Evolutionary conservation across 345 rosid genomes (phyloP).

Genomic region (Gossypium mustelinum): DNA sequence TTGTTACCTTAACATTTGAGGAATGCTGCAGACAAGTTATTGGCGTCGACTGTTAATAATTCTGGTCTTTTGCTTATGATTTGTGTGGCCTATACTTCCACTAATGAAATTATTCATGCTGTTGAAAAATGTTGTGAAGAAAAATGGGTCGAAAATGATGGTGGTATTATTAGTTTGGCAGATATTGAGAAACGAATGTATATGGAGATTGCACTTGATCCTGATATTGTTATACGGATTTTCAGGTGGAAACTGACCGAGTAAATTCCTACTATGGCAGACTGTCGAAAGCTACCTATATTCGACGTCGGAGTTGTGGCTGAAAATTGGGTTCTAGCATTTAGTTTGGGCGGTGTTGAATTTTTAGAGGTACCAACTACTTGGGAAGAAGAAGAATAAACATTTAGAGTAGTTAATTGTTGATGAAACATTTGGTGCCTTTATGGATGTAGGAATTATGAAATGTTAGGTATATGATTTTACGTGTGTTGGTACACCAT

Average conservation of each 20-base stretch:
- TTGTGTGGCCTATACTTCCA: neutral
- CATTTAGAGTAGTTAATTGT: neutral
- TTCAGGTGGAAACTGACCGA: constrained; percentile 47
- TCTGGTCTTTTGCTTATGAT: neutral
- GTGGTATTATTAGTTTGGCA: constrained; percentile 12
- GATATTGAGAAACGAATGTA: constrained; percentile 46
- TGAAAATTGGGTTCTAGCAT: constrained; percentile 40
- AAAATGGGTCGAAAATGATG: constrained; percentile 10
- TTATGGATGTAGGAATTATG: too few species aligned
- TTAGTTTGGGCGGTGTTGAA: constrained; percentile 40
- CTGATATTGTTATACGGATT: constrained; percentile 40
- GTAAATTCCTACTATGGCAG: constrained; percentile 57
- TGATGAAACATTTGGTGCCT: too few species aligned
- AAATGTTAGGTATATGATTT: too few species aligned
- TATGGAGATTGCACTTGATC: constrained; percentile 55
- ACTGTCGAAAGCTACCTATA: constrained; percentile 24
- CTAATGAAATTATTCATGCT: constrained; percentile 41
- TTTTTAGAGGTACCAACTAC: constrained; percentile 35
- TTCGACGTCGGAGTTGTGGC: constrained; percentile 42
- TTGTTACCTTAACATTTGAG: neutral
- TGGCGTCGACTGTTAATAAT: neutral
- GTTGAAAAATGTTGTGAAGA: constrained; percentile 32
- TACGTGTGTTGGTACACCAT: too few species aligned
- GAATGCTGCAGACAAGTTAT: neutral
- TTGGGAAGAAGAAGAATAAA: constrained; percentile 42